Evolutionary conservation across 192 early-diverging fungal genomes (phyloP), one percentile per base, ranked within the genome.

Genomic region (Coemansia sp.): DNA sequence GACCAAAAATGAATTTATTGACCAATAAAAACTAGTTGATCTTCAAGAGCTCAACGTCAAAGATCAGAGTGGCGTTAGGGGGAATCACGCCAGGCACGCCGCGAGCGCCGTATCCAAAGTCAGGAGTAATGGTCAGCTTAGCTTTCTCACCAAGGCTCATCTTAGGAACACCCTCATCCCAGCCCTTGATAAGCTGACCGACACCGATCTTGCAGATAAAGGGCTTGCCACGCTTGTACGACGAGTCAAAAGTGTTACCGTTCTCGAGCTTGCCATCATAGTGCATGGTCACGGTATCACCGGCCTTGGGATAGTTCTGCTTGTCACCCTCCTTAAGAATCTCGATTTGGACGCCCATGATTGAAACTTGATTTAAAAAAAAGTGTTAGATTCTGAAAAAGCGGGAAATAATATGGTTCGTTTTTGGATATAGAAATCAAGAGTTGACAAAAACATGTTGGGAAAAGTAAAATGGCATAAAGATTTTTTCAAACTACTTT

Each of bases 131-230:
- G 54, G 80, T 82, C 27, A 98, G 80, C 61, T 76, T 91, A 47
- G 94, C 92, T 59, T 82, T 80, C 83, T 97, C 86, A 63, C 94
- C 94, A 25, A 95, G 64, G 51, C 89, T 92, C 86, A 98, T 87
- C 74, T 93, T 80, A n/a, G 92, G 91, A 50, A 98, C 93, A 74
- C 92, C 95, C 83, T 87, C 82, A 66, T 86, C 86, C 90, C 90
- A 89, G 57, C 88, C 92, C 53, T 81, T 73, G 73, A 98, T 98
- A 59, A 98, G 94, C 66, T 87, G 92, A 3, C 93, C 92, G 22
- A 93, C 89, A 64, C 96, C 96, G 62, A 98, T 96, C 43, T 74
- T 80, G 79, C 88, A 92, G 22, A 79, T 77, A 61, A 97, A 98
- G 40, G 96, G 93, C 62, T 88, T 55, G 21, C 83, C 80, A 64